Evolutionary conservation across 2,329 filamentous ascomycete species (phyloP), one percentile per base, ranked within the genome.

Genomic region (Chaetomiaceae sp.): DNA sequence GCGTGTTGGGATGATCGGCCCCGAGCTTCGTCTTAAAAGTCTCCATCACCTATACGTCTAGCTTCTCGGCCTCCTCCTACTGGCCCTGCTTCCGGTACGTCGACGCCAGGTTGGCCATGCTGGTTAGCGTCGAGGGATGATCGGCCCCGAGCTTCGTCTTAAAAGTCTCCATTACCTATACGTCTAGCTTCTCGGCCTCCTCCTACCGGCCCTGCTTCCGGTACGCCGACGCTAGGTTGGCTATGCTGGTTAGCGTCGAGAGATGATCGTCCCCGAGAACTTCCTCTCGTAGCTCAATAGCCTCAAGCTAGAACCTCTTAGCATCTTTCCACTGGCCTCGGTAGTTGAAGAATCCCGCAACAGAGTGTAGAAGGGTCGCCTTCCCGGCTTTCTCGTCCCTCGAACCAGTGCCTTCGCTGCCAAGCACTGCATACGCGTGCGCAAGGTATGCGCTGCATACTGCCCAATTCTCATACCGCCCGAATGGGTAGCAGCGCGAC

Each of bases 111-210:
- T 56, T 56, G 33, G 6, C 49, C 47, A 60, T 46, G 29, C 43
- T 46, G 15, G 12, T 36, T 29, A 46, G 43, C 27, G 29, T 46
- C 7, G 4, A 3, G 20, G 19, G 37, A 22, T 39, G 19, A 7
- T 39, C 37, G 6, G 5, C 37, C 8, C 17, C 37, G 22, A 53
- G 53, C 37, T 53, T 53, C 4, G 34, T 45, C 33, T 31, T 2
- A 23, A 45, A 55, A 29, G 44, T 57, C 19, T 37, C 25, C 9
- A 29, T 17, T 12, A 17, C 40, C 23, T 43, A 4, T 6, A 43
- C 15, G 7, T 17, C 4, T 3, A 43, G 6, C 0, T 75, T 80
- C 20, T 76, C 25, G 25, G 25, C 25, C 25, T 27, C 25, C 25
- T 27, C n/a, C n/a, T n/a, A n/a, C n/a, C n/a, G n/a, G n/a, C n/a